Evolutionary conservation across 345 rosid species (phyloP).

Genomic region (Brassica incana): DNA sequence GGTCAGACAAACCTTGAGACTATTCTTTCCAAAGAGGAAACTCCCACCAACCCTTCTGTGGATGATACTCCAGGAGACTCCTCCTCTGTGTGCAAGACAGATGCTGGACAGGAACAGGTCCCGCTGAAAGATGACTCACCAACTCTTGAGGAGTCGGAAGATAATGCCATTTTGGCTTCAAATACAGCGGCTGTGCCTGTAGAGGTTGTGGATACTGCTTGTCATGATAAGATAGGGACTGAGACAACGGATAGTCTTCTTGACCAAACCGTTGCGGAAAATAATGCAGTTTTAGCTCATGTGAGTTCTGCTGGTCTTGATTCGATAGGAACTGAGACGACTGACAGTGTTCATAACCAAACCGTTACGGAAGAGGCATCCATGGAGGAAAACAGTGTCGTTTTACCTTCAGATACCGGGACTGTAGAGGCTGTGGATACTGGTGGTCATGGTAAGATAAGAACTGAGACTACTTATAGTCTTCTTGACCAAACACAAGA

Average conservation of each 20-base stretch:
- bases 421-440: conserved; percentile 32
- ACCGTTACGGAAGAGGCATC: conserved; percentile 40
- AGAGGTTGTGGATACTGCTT: conserved; percentile 11
- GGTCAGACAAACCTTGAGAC: background rate
- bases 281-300: conserved; percentile 32
- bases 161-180: conserved; percentile 35
- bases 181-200: conserved; percentile 27
- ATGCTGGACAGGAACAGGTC: background rate
- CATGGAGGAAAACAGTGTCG: conserved; percentile 39
- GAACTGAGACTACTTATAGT: background rate
- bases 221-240: background rate
- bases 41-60: background rate
- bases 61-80: background rate
- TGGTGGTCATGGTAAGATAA: background rate
- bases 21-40: background rate
- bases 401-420: conserved; percentile 34
- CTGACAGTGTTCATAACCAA: conserved; percentile 34
- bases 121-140: background rate
- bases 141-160: background rate
- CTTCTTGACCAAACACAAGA: conserved; percentile 38
- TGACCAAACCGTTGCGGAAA: conserved; percentile 24
- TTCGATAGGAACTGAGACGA: conserved; percentile 21
- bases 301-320: conserved; percentile 32
- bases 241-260: conserved; percentile 4
- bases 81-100: background rate